Evolutionary conservation across 768 basidiomycete species (phyloP).

Genomic region (Collybia sp.): DNA sequence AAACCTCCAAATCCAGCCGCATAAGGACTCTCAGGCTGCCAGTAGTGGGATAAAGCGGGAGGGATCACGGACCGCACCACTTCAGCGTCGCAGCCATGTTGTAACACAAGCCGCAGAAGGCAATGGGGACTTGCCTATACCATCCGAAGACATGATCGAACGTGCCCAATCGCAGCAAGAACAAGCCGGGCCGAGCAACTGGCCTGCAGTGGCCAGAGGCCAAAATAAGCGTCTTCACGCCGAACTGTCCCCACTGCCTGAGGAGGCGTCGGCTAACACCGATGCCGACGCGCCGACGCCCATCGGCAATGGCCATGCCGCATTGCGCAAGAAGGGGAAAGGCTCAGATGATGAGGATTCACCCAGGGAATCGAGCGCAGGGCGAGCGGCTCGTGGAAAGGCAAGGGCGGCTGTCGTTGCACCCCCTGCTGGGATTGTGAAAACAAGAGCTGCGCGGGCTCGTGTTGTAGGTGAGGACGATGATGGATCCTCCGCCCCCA

Average conservation of each 20-base stretch:
- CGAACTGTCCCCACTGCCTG: slow-evolving; percentile 39
- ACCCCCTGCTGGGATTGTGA: slow-evolving; percentile 2
- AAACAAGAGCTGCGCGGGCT: slow-evolving; percentile 4
- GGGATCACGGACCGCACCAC: slow-evolving; percentile 26
- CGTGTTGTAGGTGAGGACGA: slow-evolving; percentile 14
- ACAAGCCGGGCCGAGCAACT: slow-evolving; percentile 11
- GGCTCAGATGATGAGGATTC: slow-evolving; percentile 6
- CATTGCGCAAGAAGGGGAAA: slow-evolving; percentile 6
- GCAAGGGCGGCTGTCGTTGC: slow-evolving; percentile 7
- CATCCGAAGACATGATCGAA: slow-evolving; percentile 54
- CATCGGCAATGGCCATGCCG: slow-evolving; percentile 4
- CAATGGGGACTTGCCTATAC: slow-evolving; percentile 36
- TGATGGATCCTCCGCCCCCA: slow-evolving; percentile 9
- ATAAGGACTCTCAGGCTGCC: slow-evolving; percentile 5
- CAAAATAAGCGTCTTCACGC: slow-evolving; percentile 36
- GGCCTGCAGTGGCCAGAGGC: slow-evolving; percentile 15
- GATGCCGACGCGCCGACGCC: slow-evolving; percentile 6
- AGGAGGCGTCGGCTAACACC: slow-evolving; percentile 19
- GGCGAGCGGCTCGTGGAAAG: slow-evolving; percentile 10
- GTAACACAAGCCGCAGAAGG: slow-evolving; percentile 40
- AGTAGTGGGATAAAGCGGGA: slow-evolving; percentile 12
- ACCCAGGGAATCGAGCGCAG: slow-evolving; percentile 1
- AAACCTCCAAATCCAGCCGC: slow-evolving; percentile 25
- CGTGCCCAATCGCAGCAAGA: slow-evolving; percentile 26
- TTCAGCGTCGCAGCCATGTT: slow-evolving; percentile 46